Evolutionary conservation across 1,284 basidiomycete species (phyloP).

Genomic region (Phlebopus sp.): DNA sequence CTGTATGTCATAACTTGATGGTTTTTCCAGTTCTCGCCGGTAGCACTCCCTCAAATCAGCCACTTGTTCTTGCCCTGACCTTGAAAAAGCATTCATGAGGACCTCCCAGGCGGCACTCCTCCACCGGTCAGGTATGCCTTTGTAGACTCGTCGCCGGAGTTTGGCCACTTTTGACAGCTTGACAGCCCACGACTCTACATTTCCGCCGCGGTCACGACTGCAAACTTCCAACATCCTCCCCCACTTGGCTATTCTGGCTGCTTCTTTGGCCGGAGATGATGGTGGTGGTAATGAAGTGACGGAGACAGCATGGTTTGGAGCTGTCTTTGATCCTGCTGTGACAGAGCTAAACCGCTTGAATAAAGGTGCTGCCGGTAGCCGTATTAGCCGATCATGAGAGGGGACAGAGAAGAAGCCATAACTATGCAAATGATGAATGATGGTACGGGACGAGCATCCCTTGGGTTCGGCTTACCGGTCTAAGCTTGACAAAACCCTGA

Average conservation of each 20-base stretch:
- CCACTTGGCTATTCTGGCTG: conserved; percentile 81
- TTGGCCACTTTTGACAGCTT: conserved; percentile 61
- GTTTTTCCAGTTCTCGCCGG: conserved; percentile 64
- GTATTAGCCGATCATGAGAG: conserved; percentile 75
- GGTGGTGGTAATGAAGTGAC: conserved; percentile 47
- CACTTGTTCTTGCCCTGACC: conserved; percentile 43
- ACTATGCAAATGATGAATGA: conserved; percentile 38
- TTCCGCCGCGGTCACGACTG: conserved; percentile 71
- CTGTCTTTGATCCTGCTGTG: conserved; percentile 42
- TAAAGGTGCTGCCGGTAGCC: conserved; percentile 63
- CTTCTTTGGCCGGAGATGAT: conserved; percentile 58
- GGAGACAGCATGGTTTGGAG: conserved; percentile 38
- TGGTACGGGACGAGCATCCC: conserved; percentile 12
- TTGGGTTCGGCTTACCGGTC: conserved; percentile 63
- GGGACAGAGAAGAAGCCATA: conserved; percentile 83
- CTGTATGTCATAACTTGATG: conserved; percentile 91
- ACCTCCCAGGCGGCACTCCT: conserved; percentile 89
- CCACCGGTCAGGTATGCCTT: conserved; percentile 97
- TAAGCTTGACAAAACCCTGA: conserved; percentile 65
- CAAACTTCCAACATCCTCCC: conserved; percentile 77
- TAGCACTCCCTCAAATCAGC: conserved; percentile 54
- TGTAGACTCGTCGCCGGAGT: conserved; percentile 78
- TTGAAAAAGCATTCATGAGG: conserved; percentile 55
- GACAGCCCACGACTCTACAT: conserved; percentile 74
- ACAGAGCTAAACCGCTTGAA: conserved; percentile 54